A percentile compares a stretch with the other conserved stretches of the same genome.
Conservation (phyloP, 2,329 filamentous ascomycete genomes). For the Fonsecaea nubica region DNA sequence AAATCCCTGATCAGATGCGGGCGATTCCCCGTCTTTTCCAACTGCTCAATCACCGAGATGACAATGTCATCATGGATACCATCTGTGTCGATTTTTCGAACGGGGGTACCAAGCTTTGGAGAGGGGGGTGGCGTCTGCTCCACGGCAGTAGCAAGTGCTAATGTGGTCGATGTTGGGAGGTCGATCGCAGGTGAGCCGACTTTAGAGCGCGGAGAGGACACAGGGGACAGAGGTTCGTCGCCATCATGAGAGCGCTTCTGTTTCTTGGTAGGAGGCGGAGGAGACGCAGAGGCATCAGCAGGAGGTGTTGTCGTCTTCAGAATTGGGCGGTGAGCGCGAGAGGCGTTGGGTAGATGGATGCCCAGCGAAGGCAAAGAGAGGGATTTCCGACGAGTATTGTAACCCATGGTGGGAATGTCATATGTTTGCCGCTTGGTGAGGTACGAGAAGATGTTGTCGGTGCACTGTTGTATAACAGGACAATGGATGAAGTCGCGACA, state of each 20-base stretch:
- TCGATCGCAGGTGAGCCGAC: slow-evolving; percentile 52
- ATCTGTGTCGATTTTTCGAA: slow-evolving; percentile 73
- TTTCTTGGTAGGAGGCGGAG: slow-evolving; percentile 69
- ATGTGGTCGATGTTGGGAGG: slow-evolving; percentile 45
- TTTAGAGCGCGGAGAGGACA: slow-evolving; percentile 46
- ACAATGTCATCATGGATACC: slow-evolving; percentile 95
- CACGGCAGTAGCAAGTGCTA: slow-evolving; percentile 44
- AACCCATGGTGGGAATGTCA: slow-evolving; percentile 68
- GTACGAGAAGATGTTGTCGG: slow-evolving; percentile 27
- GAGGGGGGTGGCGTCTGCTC: slow-evolving; percentile 82
- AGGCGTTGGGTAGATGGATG: slow-evolving; percentile 75
- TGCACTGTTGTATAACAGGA: slow-evolving; percentile 36
- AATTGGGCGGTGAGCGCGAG: slow-evolving; percentile 63
- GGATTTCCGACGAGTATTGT: slow-evolving; percentile 96
- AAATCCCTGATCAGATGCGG: slow-evolving; percentile 96
- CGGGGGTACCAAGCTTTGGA: slow-evolving; percentile 56
- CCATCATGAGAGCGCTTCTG: slow-evolving; percentile 76
- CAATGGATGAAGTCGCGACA: slow-evolving; percentile 23
- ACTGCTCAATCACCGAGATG: slow-evolving; percentile 82
- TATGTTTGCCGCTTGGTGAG: slow-evolving; percentile 27
- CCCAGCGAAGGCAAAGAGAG: slow-evolving; percentile 90
- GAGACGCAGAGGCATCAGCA: slow-evolving; percentile 60
- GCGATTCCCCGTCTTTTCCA: slow-evolving; percentile 87
- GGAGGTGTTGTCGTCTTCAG: slow-evolving; percentile 67
- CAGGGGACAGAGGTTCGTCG: slow-evolving; percentile 42